Base-by-base conservation (phyloP, 2,329 filamentous ascomycete genomes). In the Fusarium luffae region DNA sequence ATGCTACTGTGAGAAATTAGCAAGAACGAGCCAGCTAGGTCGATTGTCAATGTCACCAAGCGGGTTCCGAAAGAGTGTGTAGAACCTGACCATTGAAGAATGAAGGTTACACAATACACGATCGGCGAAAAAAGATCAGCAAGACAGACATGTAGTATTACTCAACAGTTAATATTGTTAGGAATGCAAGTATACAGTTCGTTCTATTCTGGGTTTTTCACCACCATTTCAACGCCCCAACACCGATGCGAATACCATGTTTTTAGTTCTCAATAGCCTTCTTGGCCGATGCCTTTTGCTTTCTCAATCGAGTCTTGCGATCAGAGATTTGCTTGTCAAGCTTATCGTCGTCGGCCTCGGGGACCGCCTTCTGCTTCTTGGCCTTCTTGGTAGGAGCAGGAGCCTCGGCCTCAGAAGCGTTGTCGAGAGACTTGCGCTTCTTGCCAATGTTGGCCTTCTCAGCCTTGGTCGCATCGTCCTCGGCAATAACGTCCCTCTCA, bases 401-500 rank as follows among this genome's bases (percentile, higher is more conserved):
- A 42, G 84, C 82, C 77, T 86, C 85, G 32, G 76, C 75, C 77
- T 83, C 84, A 74, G 84, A 84, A 28, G 63, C 67, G 47, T 71
- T 76, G 21, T 76, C 76, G 54, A 85, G 74, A 3, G 84, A 82
- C 82, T 89, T 89, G 71, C 87, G 83, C 83, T 88, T 88, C 87
- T 92, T 93, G 75, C 87, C 87, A 37, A 89, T 81, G 76, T 89
- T 89, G 71, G 86, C 80, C 81, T 86, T 87, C 67, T 85, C 77
- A 12, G 82, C 82, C 79, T 84, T 84, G 73, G 83, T 76, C 72
- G 85, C 85, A 62, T 85, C 82, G 40, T 85, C 83, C 69, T 85
- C 82, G 37, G 96, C 83, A 9, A 97, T 89, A 76, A 91, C 88
- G 67, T 93, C 90, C 66, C 89, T 86, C 64, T 91, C 88, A 70